A percentile compares a stretch with the other conserved stretches of the same genome.
Conservation (phyloP, 495 filamentous ascomycete genomes). For the Letharia lupina region DNA sequence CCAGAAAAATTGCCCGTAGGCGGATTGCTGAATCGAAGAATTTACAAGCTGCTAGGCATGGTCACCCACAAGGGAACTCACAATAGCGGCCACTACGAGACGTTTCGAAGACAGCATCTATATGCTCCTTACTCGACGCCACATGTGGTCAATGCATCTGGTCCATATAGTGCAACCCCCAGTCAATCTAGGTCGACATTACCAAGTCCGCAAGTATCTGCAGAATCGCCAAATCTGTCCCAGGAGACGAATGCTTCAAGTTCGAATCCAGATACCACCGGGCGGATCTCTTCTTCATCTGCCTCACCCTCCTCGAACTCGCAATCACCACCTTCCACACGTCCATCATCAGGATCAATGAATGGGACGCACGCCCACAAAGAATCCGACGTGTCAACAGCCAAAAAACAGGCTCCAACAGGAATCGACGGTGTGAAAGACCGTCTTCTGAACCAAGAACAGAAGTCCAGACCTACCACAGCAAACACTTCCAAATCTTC, state of each 20-base stretch:
- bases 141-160: constrained; percentile 60
- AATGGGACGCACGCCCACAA: background rate
- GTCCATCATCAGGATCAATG: constrained; percentile 18
- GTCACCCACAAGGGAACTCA: constrained; percentile 95
- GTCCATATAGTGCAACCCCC: constrained; percentile 56
- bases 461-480: constrained; percentile 3
- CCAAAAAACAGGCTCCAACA: background rate
- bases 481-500: constrained; percentile 16
- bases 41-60: constrained; percentile 77
- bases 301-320: constrained; percentile 35
- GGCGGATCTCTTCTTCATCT: constrained; percentile 21
- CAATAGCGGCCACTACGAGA: constrained; percentile 94
- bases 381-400: constrained; percentile 1
- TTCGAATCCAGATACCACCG: constrained; percentile 11
- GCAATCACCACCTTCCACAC: constrained; percentile 23
- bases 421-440: background rate
- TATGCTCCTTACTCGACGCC: constrained; percentile 75
- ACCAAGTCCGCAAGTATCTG: constrained; percentile 36
- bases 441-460: constrained; percentile 2
- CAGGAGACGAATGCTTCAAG: constrained; percentile 17
- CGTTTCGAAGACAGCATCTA: constrained; percentile 80
- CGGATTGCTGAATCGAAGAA: constrained; percentile 63
- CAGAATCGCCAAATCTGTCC: constrained; percentile 3
- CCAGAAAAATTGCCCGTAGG: constrained; percentile 77
- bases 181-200: constrained; percentile 34